Evolutionary conservation across 2,329 filamentous ascomycete genomes (phyloP), one percentile per base, ranked within the genome.

Genomic region (Exophiala sp.): DNA sequence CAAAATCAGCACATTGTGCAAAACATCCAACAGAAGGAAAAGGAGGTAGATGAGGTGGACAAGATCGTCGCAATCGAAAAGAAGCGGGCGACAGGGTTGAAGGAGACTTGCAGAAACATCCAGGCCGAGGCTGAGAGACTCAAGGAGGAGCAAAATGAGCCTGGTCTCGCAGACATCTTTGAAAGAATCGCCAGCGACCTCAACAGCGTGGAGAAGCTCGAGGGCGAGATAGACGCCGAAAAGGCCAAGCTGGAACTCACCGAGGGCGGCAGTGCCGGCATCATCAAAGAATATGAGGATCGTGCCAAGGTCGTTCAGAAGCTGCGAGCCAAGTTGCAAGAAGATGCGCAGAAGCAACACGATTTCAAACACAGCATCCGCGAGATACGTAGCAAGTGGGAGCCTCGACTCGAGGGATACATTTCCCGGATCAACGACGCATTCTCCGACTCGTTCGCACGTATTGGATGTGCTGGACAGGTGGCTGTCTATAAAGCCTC

Each of bases 401-500:
- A 97, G 70, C 91, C 91, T 1, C 75, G 81, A 63, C 78, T 99
- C 2, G 91, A 97, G 62, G 78, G 76, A 18, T 79, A 99, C 2
- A 80, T 96, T 38, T 75, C 75, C 16, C 84, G 85, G 66, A 96
- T 99, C 72, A 96, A 89, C 67, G 84, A 89, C 45, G 91, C 91
- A 0, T 99, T 99, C 70, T 84, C 87, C 5, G 87, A 92, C 69
- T 97, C 96, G 65, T 97, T 99, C 69, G 84, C 89, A 65, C 87
- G 92, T 68, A 97, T 99, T 67, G 90, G 86, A 61, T 97, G 94
- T 69, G 91, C 91, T 4, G 94, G 94, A 34, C 89, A 97, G 71
- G 91, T 99, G 3, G 80, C 80, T 56, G 78, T 99, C 3, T 81
- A 91, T 76, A 97, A 97, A 70, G 88, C 67, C 29, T 61, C 59